Conservation (phyloP, 2,329 filamentous ascomycete species). For the Penicillium nordicum region DNA sequence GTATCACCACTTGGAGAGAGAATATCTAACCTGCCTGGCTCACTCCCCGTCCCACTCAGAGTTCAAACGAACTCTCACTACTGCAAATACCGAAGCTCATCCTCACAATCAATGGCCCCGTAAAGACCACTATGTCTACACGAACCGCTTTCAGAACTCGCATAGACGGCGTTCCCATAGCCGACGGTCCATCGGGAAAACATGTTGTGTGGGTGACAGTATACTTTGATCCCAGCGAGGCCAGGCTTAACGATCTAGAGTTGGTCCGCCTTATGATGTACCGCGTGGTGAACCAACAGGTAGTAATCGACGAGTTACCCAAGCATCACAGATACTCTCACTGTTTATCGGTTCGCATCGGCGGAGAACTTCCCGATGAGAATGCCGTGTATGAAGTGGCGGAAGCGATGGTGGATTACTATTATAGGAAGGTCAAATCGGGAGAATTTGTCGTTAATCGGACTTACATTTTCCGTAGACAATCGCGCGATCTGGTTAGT, state of each 20-base stretch:
- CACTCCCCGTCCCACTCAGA: too few relatives aligned
- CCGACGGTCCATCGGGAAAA: background rate
- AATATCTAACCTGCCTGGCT: background rate
- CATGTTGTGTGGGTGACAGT: background rate
- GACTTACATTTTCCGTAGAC: background rate
- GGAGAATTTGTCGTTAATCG: background rate
- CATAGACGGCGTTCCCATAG: background rate
- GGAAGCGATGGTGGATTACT: background rate
- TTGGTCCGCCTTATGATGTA: background rate
- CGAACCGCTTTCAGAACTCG: background rate
- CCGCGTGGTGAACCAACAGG: background rate
- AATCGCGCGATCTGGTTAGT: background rate
- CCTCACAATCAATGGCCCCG: too few relatives aligned
- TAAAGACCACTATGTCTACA: background rate
- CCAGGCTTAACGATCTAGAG: background rate
- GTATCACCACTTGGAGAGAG: too few relatives aligned
- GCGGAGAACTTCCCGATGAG: background rate
- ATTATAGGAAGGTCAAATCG: background rate
- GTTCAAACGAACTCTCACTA: background rate
- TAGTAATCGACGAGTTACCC: background rate
- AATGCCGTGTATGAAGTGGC: background rate
- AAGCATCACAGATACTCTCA: slow-evolving; percentile 1
- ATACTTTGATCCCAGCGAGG: background rate
- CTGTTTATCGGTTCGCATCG: background rate
- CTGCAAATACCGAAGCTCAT: background rate